phyloP scores from a whole-genome alignment of 2,329 filamentous ascomycete genomes.

The Trichoderma atroviride region DNA sequence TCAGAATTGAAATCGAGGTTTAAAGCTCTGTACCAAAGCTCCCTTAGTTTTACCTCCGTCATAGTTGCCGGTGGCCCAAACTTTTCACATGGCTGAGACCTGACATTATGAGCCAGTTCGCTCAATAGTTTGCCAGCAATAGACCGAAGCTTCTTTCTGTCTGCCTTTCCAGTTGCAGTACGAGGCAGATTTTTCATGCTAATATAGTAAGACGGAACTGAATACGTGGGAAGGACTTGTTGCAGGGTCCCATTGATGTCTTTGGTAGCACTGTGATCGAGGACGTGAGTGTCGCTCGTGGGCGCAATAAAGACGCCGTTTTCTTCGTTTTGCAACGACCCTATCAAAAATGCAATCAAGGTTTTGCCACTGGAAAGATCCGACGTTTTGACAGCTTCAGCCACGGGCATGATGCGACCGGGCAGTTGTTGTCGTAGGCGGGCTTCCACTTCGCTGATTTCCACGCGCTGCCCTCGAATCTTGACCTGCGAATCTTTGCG shows the following conservation, averaged over 20 bases:
- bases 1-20: neutral
- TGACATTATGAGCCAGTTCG: neutral
- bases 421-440: neutral
- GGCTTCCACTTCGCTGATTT: conserved; percentile 38
- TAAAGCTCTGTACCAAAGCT: neutral
- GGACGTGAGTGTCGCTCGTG: neutral
- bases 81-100: neutral
- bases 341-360: neutral
- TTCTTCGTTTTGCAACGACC: neutral
- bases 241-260: neutral
- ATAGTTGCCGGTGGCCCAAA: neutral
- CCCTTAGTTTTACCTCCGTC: neutral
- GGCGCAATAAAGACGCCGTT: neutral
- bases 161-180: neutral
- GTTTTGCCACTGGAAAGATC: neutral
- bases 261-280: neutral
- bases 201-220: neutral
- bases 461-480: conserved; percentile 56
- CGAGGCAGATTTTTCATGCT: neutral
- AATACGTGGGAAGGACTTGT: neutral
- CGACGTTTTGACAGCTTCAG: neutral
- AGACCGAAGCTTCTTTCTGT: neutral
- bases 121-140: neutral
- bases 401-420: neutral
- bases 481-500: conserved; percentile 37